phyloP scores from a whole-genome alignment of 2,329 filamentous ascomycete genomes.

The Davidsoniella australis region DNA sequence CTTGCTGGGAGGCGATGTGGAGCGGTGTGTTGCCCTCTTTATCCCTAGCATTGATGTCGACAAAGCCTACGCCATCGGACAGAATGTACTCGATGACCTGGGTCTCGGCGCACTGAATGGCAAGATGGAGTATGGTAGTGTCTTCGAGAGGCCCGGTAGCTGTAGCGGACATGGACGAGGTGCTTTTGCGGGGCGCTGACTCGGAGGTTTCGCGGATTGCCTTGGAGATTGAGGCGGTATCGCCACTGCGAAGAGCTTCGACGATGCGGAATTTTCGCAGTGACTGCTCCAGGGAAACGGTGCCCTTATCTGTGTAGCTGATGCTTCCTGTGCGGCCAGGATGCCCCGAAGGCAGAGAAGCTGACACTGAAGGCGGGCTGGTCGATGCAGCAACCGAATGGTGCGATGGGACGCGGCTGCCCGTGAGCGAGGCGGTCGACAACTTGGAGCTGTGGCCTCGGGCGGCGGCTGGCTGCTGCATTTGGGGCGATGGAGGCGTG shows the following conservation, averaged over 20 bases:
- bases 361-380: conserved; percentile 19
- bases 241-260: conserved; percentile 76
- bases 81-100: conserved; percentile 91
- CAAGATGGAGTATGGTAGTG: conserved; percentile 80
- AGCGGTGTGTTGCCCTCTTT: conserved; percentile 88
- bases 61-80: conserved; percentile 45
- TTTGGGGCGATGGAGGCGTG: conserved; percentile 3
- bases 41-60: conserved; percentile 59
- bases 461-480: conserved; percentile 11
- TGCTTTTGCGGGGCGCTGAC: conserved; percentile 35
- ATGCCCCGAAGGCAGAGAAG: conserved; percentile 11
- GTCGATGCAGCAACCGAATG: conserved; percentile 18
- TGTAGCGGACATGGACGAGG: conserved; percentile 32
- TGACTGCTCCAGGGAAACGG: conserved; percentile 65
- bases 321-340: conserved; percentile 13
- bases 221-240: conserved; percentile 77
- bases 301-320: conserved; percentile 23
- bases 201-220: conserved; percentile 54
- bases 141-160: conserved; percentile 43
- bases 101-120: conserved; percentile 86
- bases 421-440: conserved; percentile 25
- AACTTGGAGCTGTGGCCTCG: conserved; percentile 31
- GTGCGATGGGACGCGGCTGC: conserved; percentile 26
- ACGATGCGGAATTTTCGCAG: conserved; percentile 89
- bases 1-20: conserved; percentile 71